phyloP scores from a whole-genome alignment of 768 basidiomycete species.

The Boletus rubropictus region DNA sequence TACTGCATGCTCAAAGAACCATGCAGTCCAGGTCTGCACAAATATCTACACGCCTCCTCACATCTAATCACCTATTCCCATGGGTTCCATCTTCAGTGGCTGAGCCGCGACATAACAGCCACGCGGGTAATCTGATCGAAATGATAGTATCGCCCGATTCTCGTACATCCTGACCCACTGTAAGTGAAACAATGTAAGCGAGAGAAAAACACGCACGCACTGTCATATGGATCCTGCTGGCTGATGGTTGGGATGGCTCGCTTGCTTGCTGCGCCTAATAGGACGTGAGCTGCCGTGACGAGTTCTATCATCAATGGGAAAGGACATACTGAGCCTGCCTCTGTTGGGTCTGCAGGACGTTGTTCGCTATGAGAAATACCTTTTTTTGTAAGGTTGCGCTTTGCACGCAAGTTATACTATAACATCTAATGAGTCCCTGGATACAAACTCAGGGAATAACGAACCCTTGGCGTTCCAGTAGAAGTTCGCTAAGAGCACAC shows the following conservation, averaged over 20 bases:
- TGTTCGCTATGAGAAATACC: background rate
- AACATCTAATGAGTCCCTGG: background rate
- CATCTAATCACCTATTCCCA: background rate
- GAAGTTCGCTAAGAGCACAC: background rate
- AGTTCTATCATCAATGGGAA: background rate
- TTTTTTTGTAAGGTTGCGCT: background rate
- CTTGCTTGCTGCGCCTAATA: background rate
- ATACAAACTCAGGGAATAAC: background rate
- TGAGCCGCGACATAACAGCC: background rate
- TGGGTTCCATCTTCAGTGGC: background rate
- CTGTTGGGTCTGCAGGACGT: too few relatives aligned
- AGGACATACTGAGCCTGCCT: background rate
- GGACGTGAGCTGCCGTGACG: background rate
- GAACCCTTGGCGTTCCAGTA: background rate
- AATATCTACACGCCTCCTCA: too few relatives aligned
- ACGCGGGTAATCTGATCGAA: background rate
- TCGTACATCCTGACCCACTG: background rate
- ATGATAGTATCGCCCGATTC: too few relatives aligned
- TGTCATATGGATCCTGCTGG: background rate
- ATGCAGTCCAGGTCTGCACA: background rate
- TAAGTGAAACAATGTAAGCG: background rate
- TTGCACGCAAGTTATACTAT: background rate
- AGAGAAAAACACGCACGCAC: background rate
- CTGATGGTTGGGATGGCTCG: background rate
- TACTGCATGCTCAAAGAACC: too few relatives aligned